Percentiles rank a stretch among this genome's conserved stretches.
These are phyloP conservation scores for Nakazawaea ernobii DNA, from an alignment of 805 yeast species.

Conservation along the genomic window DNA sequence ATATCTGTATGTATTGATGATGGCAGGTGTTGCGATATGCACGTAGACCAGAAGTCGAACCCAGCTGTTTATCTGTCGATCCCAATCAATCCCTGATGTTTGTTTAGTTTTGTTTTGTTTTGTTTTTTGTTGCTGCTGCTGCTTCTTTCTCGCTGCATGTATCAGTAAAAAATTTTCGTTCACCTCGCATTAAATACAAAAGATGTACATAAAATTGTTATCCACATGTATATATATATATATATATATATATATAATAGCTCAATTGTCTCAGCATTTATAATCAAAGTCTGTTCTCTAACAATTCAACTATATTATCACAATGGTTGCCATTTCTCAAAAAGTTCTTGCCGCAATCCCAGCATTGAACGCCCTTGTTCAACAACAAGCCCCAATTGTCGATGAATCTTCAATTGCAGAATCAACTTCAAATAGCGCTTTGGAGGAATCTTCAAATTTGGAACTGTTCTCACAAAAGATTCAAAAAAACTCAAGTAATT, in stretches of 20 bases:
- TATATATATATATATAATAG: not conserved
- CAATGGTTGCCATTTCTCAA: slow-evolving; percentile 5
- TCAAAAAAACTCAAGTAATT: slow-evolving; percentile 5
- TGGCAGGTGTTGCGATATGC: too few relatives aligned
- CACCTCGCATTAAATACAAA: not conserved
- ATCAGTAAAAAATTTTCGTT: not conserved
- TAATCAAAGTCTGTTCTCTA: not conserved
- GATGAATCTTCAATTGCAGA: slow-evolving; percentile 50
- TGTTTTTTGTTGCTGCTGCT: not conserved
- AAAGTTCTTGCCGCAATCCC: slow-evolving; percentile 1
- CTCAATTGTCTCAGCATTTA: not conserved
- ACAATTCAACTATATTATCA: not conserved
- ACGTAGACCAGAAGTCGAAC: not conserved
- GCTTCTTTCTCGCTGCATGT: not conserved
- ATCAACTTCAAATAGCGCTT: slow-evolving; percentile 35
- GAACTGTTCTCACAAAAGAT: not conserved
- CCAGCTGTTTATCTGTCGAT: too few relatives aligned
- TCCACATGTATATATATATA: not conserved
- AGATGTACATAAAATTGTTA: not conserved
- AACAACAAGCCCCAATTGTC: slow-evolving; percentile 40
- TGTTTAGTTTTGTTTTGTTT: not conserved
- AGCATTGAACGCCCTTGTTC: not conserved
- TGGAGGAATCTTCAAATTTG: not conserved
- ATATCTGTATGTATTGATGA: too few relatives aligned
- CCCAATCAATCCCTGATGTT: too few relatives aligned